A percentile compares a stretch with the other conserved stretches of the same genome.
Evolutionary conservation across 2,329 filamentous ascomycete species (phyloP).

Genomic region (Curvularia lunata): DNA sequence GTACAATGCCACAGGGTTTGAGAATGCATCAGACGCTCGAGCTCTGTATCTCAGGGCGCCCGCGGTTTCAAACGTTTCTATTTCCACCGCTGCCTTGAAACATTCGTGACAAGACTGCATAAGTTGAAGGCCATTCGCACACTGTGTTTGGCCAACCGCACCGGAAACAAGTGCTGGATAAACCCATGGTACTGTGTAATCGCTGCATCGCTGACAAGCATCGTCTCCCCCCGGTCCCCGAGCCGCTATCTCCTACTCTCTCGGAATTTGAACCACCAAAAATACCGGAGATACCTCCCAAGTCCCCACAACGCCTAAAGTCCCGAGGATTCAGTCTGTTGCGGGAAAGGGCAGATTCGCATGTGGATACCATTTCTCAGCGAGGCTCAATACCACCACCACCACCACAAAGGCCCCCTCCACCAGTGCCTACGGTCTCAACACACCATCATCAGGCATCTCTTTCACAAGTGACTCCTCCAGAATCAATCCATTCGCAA

Average conservation of each 20-base stretch:
- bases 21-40: neutral
- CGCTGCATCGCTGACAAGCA: slow-evolving; percentile 9
- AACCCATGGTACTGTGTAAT: slow-evolving; percentile 16
- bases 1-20: neutral
- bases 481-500: neutral
- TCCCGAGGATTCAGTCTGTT: neutral
- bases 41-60: slow-evolving; percentile 5
- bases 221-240: neutral
- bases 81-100: slow-evolving; percentile 11
- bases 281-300: neutral
- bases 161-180: slow-evolving; percentile 4
- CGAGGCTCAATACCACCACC: neutral
- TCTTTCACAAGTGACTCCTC: too few species aligned
- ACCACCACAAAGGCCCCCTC: neutral
- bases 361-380: neutral
- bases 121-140: slow-evolving; percentile 1
- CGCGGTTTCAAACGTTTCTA: slow-evolving; percentile 13
- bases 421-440: neutral
- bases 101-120: slow-evolving; percentile 1
- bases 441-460: neutral
- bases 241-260: neutral
- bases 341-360: neutral
- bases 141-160: neutral
- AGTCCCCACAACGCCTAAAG: neutral
- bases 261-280: neutral